phyloP scores from a whole-genome alignment of 1,139 yeast species.

The Hyphopichia pseudoburtonii region DNA sequence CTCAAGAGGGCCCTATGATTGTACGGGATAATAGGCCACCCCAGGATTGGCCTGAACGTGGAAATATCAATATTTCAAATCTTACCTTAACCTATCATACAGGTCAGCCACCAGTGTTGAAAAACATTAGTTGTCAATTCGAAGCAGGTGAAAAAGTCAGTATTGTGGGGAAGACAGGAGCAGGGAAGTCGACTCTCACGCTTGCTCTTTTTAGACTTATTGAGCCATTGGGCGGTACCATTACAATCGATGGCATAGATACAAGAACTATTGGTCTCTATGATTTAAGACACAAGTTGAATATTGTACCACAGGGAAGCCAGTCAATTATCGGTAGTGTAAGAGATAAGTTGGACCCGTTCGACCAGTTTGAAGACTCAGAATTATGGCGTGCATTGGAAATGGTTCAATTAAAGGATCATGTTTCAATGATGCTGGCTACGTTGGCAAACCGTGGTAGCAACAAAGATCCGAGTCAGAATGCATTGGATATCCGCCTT shows the following conservation, averaged over 20 bases:
- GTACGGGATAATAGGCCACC: conserved; percentile 29
- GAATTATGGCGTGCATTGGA: conserved; percentile 34
- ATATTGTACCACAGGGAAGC: conserved; percentile 41
- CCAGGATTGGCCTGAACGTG: conserved; percentile 30
- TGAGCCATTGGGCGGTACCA: conserved; percentile 32
- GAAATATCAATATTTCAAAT: conserved; percentile 27
- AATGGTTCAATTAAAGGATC: conserved; percentile 35
- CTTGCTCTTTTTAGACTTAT: conserved; percentile 39
- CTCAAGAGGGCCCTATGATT: conserved; percentile 24
- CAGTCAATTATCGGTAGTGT: conserved; percentile 35
- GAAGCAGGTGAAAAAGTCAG: conserved; percentile 37
- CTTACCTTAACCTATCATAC: conserved; percentile 36
- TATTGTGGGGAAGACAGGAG: conserved; percentile 45
- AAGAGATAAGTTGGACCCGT: conserved; percentile 38
- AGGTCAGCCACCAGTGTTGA: conserved; percentile 35
- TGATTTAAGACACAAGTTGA: conserved; percentile 33
- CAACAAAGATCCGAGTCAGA: conserved; percentile 12
- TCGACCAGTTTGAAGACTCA: conserved; percentile 26
- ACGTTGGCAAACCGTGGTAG: conserved; percentile 20
- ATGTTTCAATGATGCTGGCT: conserved; percentile 30
- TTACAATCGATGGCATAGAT: conserved; percentile 32
- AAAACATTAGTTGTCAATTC: conserved; percentile 24
- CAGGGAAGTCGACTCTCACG: conserved; percentile 40
- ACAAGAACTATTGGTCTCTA: conserved; percentile 31
- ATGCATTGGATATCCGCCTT: conserved; percentile 14